A percentile compares a stretch with the other conserved stretches of the same genome.
These are phyloP conservation scores for Aspergillus pseudoterreus DNA, from an alignment of 2,329 filamentous ascomycete species.

Conservation along the genomic window DNA sequence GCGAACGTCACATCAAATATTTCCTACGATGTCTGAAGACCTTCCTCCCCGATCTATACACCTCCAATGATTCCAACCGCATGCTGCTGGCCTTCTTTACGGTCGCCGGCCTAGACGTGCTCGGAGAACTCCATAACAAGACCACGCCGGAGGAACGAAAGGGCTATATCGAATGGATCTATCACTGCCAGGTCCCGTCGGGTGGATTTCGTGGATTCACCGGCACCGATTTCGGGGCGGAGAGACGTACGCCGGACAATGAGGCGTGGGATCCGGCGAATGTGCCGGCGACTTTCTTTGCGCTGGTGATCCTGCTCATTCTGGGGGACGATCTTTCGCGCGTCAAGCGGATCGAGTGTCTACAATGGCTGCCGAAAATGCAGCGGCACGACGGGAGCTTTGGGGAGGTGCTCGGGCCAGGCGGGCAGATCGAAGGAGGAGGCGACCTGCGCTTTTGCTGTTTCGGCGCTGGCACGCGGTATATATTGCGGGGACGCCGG, in stretches of 20 bases:
- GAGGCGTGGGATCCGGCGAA: constrained; percentile 70
- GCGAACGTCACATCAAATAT: constrained; percentile 75
- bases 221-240: constrained; percentile 55
- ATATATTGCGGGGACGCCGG: constrained; percentile 69
- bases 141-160: constrained; percentile 52
- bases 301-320: constrained; percentile 68
- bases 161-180: constrained; percentile 70
- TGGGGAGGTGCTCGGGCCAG: constrained; percentile 69
- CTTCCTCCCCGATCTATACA: constrained; percentile 78
- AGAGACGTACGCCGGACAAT: constrained; percentile 49
- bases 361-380: constrained; percentile 70
- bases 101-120: constrained; percentile 76
- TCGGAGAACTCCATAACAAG: constrained; percentile 59
- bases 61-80: constrained; percentile 82
- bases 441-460: constrained; percentile 86
- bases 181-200: constrained; percentile 76
- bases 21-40: constrained; percentile 85
- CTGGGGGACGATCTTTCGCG: constrained; percentile 61
- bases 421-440: constrained; percentile 65
- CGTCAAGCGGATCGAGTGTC: constrained; percentile 63
- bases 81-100: constrained; percentile 89
- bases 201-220: constrained; percentile 90
- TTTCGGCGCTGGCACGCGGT: constrained; percentile 74
- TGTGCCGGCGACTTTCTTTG: constrained; percentile 85
- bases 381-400: constrained; percentile 88